Base-by-base conservation (phyloP, 192 early-diverging fungal genomes). In the Podila horticola region DNA sequence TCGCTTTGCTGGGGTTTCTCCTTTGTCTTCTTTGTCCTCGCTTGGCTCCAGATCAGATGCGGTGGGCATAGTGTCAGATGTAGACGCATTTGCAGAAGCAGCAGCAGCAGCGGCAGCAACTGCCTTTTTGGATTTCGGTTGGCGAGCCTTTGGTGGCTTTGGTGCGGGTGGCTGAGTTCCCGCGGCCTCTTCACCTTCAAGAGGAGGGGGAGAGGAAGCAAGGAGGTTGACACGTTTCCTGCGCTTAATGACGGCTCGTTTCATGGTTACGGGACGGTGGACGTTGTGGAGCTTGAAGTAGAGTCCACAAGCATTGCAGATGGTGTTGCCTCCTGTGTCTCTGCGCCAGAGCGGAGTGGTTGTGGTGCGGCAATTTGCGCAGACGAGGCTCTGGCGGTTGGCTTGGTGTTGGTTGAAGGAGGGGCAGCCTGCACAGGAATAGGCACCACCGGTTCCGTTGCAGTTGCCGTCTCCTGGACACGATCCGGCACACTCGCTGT, bases 211-310 rank as follows among this genome's bases (percentile, higher is more conserved):
- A 36, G 75, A 72, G 0, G 75, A 79, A 12, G 57, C 75, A 17
- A 77, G 34, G 58, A 83, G 82, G 20, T 84, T 81, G 29, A 90
- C 87, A 31, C 93, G 88, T 58, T 91, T 91, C 26, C 93, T 81
- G 31, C 94, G 88, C 75, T 94, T 94, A 65, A 95, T 94, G 2
- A 93, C 88, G 11, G 86, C 77, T 28, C 91, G 82, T 69, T 94
- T 93, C 93, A 95, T 93, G 26, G 88, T 91, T 15, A 93, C 86
- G 19, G 97, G 97, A 55, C 97, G 88, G 48, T 92, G 86, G 15
- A 90, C 87, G 79, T 90, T 90, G 86, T 98, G 94, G 22, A 96
- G 89, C 74, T 93, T 94, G 73, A 87, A 96, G 74, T 98, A 97
- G 55, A 98, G 85, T 3, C 87, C 87, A 70, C 94, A 95, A 6